Percentiles rank a stretch among this genome's conserved stretches.
Conservation (phyloP, 1,284 basidiomycete species). For the Microbotryum silenes-acaulis region DNA sequence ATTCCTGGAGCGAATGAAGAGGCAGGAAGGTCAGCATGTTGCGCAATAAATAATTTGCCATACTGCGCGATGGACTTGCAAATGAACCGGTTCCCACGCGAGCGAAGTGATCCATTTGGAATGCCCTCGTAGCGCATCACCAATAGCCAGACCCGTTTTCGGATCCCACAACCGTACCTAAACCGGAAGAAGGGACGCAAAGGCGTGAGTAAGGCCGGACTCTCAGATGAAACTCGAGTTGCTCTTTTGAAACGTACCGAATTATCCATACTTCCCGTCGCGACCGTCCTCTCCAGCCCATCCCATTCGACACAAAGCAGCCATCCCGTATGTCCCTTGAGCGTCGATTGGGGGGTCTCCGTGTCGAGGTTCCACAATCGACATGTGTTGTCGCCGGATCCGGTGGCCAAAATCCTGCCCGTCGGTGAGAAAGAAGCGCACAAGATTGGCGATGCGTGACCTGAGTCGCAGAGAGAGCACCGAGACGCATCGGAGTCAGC, state of each 20-base stretch:
- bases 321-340: conserved; percentile 88
- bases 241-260: conserved; percentile 43
- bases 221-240: not conserved
- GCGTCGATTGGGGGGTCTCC: conserved; percentile 80
- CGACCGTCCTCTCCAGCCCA: conserved; percentile 76
- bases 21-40: not conserved
- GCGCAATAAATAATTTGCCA: too few species aligned
- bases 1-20: conserved; percentile 43
- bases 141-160: conserved; percentile 71
- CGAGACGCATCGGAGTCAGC: not conserved
- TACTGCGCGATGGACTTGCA: conserved; percentile 47
- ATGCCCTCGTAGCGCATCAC: conserved; percentile 81
- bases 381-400: conserved; percentile 88
- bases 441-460: conserved; percentile 86
- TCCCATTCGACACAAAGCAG: conserved; percentile 98
- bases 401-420: conserved; percentile 81
- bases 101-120: conserved; percentile 96
- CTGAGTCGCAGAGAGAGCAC: conserved; percentile 42
- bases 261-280: conserved; percentile 85
- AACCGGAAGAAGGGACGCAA: not conserved
- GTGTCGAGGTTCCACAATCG: conserved; percentile 91
- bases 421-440: conserved; percentile 95
- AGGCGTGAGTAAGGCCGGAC: not conserved
- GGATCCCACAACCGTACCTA: conserved; percentile 82
- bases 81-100: conserved; percentile 91